phyloP scores from a whole-genome alignment of 140 eudicot genomes.

The Anethum foeniculum region DNA sequence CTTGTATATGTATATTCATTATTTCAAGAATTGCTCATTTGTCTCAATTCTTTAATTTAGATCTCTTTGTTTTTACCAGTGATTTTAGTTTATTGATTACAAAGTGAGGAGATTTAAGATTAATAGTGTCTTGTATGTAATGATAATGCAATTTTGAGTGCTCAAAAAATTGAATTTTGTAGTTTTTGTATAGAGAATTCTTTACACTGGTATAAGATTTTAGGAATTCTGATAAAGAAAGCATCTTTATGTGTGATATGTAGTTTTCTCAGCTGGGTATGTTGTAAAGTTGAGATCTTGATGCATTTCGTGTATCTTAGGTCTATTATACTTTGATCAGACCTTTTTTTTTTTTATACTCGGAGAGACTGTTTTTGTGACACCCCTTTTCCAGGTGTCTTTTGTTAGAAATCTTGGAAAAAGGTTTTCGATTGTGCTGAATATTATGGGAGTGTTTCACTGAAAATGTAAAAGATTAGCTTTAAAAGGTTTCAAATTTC shows the following conservation, averaged over 20 bases:
- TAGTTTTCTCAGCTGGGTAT: neutral
- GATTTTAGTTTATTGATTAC: neutral
- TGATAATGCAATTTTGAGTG: neutral
- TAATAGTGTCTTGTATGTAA: neutral
- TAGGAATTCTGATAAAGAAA: neutral
- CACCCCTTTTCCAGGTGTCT: neutral
- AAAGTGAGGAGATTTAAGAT: neutral
- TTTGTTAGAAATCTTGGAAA: neutral
- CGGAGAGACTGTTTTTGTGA: neutral
- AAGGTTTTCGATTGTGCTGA: neutral
- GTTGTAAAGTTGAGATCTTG: neutral
- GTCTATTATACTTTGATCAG: neutral
- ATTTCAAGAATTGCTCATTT: neutral
- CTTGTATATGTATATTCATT: neutral
- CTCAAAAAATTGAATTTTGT: neutral
- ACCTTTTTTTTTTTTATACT: neutral
- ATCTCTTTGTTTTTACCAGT: neutral
- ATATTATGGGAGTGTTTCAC: neutral
- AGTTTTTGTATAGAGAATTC: neutral
- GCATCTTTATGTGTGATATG: neutral
- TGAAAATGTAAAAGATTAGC: neutral
- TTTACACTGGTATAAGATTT: neutral
- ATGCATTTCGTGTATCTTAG: neutral
- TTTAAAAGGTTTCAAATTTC: neutral
- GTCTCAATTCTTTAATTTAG: neutral